These are phyloP conservation scores for Apiospora hydei DNA, from an alignment of 2,329 filamentous ascomycete genomes.

Conservation along the genomic window DNA sequence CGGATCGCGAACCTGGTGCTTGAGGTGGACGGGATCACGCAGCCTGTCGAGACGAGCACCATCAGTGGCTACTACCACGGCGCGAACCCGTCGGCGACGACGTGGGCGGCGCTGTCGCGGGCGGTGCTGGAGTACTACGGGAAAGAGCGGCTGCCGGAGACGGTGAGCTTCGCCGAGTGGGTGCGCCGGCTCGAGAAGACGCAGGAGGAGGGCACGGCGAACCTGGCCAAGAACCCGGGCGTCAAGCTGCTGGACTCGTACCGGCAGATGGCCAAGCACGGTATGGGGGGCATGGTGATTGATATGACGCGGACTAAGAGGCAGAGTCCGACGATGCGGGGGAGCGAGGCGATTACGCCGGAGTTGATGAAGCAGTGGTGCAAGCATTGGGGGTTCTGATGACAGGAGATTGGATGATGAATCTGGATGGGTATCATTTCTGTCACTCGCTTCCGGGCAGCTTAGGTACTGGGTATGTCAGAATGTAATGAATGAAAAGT, in stretches of 20 bases:
- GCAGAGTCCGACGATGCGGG: constrained; percentile 51
- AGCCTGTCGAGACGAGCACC: background rate
- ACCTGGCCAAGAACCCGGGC: constrained; percentile 25
- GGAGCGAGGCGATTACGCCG: constrained; percentile 49
- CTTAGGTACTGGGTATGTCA: background rate
- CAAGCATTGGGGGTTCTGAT: constrained; percentile 51
- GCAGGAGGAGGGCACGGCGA: constrained; percentile 4
- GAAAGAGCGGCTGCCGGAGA: constrained; percentile 23
- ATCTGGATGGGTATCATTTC: no score
- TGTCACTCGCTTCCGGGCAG: background rate
- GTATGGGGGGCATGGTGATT: constrained; percentile 41
- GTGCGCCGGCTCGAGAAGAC: constrained; percentile 24
- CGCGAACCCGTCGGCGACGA: constrained; percentile 26
- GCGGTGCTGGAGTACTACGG: constrained; percentile 28
- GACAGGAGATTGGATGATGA: no score
- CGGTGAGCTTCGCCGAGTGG: constrained; percentile 28
- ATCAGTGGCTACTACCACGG: constrained; percentile 29
- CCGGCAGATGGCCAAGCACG: constrained; percentile 36
- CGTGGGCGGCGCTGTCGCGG: constrained; percentile 22
- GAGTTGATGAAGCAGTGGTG: constrained; percentile 58
- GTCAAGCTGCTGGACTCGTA: constrained; percentile 27
- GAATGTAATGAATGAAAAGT: background rate
- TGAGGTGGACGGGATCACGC: constrained; percentile 26
- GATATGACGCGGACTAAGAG: constrained; percentile 49
- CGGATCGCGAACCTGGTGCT: constrained; percentile 26